Evolutionary conservation across 2,329 filamentous ascomycete genomes (phyloP), one percentile per base, ranked within the genome.

Genomic region (Spiromastix sp.): DNA sequence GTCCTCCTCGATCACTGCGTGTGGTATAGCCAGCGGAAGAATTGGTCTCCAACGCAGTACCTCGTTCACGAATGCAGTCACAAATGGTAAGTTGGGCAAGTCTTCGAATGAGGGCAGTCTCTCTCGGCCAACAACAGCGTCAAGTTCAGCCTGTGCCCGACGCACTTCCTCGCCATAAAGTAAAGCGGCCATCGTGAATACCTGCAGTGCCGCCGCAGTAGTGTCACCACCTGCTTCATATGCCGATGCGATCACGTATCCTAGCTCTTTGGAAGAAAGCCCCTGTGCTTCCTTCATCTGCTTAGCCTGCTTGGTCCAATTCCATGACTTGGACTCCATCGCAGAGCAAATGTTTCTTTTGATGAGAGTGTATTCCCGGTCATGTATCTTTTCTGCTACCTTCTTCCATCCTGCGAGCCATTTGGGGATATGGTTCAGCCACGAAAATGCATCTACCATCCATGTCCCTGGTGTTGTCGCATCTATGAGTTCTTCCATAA

Each of bases 191-290:
- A 71, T 38, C 43, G 74, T 64, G 51, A 62, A 68, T 11, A 59
- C 61, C 39, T 64, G 65, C 13, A 71, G 52, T 0, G 63, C 67
- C 10, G 60, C 64, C 0, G 66, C 61, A 0, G 67, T 70, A 0
- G 69, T 72, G 41, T 72, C 69, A 4, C 58, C 68, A 18, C 68
- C 63, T 8, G 66, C 68, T 18, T 67, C 67, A 24, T 24, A 24
- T 24, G 21, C n/a, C 7, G n/a, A 7, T n/a, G 7, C 21, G 21
- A 24, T 7, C 7, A 24, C 21, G n/a, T 24, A 24, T n/a, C 7
- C 21, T 7, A 24, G 21, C 21, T 24, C 21, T 7, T 7, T 24
- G 7, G 7, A 7, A 7, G 21, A 24, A 7, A 24, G n/a, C 21
- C 7, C 7, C 7, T 7, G 7, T 7, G 7, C n/a, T 24, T 24